phyloP scores from a whole-genome alignment of 2,329 filamentous ascomycete genomes.

The Epicoccum nigrum region DNA sequence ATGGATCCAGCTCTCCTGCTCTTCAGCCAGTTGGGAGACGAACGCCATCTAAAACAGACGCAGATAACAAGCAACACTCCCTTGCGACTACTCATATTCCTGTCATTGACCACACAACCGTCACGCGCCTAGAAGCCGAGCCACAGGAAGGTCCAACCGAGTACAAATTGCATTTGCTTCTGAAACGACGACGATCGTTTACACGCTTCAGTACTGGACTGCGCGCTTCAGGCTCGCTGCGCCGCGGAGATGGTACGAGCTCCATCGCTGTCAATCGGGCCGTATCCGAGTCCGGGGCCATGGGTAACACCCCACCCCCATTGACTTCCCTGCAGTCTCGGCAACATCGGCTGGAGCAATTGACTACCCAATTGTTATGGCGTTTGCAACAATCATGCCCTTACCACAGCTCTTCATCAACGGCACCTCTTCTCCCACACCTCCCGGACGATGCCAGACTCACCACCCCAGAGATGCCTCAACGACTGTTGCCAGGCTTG shows the following conservation, averaged over 20 bases:
- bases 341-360: slow-evolving; percentile 83
- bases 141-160: slow-evolving; percentile 94
- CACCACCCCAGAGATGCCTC: slow-evolving; percentile 59
- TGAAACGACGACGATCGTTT: slow-evolving; percentile 79
- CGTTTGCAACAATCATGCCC: slow-evolving; percentile 92
- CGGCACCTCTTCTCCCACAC: slow-evolving; percentile 74
- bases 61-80: slow-evolving; percentile 9
- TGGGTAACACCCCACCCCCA: slow-evolving; percentile 46
- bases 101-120: slow-evolving; percentile 43
- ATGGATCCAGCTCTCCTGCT: slow-evolving; percentile 20
- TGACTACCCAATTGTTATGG: slow-evolving; percentile 96
- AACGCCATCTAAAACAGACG: slow-evolving; percentile 18
- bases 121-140: slow-evolving; percentile 83
- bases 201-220: slow-evolving; percentile 70
- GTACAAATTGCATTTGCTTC: slow-evolving; percentile 91
- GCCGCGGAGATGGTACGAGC: slow-evolving; percentile 46
- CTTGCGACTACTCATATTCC: slow-evolving; percentile 7
- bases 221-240: slow-evolving; percentile 59
- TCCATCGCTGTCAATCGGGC: slow-evolving; percentile 32
- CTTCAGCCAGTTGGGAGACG: slow-evolving; percentile 25
- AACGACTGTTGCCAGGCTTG: slow-evolving; percentile 70
- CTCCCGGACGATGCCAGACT: slow-evolving; percentile 73
- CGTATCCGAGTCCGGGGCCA: slow-evolving; percentile 38
- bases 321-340: slow-evolving; percentile 69
- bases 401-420: slow-evolving; percentile 81